Percentiles rank a stretch among this genome's conserved stretches.
Conservation (phyloP, 1,139 yeast species). For the Yamadazyma jaroonii region DNA sequence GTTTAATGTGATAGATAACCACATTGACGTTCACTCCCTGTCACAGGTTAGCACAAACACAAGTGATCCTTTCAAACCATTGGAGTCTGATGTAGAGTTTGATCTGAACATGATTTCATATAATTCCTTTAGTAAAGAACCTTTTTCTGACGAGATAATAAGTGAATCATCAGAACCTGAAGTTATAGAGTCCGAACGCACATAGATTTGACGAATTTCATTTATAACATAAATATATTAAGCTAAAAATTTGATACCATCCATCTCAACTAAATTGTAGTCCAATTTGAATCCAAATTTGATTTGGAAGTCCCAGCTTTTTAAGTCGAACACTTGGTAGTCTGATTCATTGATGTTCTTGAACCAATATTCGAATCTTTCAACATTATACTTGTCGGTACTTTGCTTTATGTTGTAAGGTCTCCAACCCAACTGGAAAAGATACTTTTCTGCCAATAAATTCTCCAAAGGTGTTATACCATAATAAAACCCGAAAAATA, state of each 20-base stretch:
- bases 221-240: not conserved
- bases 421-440: slow-evolving; percentile 44
- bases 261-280: slow-evolving; percentile 9
- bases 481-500: slow-evolving; percentile 61
- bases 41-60: no score
- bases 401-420: slow-evolving; percentile 27
- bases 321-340: slow-evolving; percentile 44
- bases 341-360: slow-evolving; percentile 37
- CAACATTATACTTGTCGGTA: slow-evolving; percentile 12
- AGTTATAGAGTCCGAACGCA: no score
- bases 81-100: no score
- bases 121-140: no score
- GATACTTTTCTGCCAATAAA: slow-evolving; percentile 41
- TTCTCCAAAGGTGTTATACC: slow-evolving; percentile 53
- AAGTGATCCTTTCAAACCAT: no score
- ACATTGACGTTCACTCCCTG: no score
- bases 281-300: slow-evolving; percentile 31
- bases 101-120: no score
- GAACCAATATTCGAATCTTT: slow-evolving; percentile 35
- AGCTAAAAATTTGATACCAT: slow-evolving; percentile 2
- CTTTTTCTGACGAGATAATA: no score
- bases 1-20: no score
- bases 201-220: no score
- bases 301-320: slow-evolving; percentile 41
- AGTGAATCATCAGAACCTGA: no score